These are phyloP conservation scores for Kokia cookei DNA, from an alignment of 441 rosid species.

Conservation along the genomic window DNA sequence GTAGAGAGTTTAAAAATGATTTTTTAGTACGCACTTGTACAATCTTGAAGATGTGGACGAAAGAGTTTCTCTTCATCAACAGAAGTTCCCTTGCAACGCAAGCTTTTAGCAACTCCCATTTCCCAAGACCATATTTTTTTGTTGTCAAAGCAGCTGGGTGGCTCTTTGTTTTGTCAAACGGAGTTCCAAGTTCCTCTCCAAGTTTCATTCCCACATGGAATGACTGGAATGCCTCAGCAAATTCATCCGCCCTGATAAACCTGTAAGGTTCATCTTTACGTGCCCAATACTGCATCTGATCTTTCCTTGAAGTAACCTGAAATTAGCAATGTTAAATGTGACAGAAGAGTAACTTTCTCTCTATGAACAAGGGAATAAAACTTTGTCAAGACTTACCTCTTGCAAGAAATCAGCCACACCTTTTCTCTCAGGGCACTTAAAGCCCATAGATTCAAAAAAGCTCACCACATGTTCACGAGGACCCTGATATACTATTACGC, in stretches of 20 bases:
- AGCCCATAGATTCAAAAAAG: slow-evolving; percentile 73
- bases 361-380: neutral
- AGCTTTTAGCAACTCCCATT: slow-evolving; percentile 62
- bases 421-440: slow-evolving; percentile 81
- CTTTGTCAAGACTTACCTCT: slow-evolving; percentile 28
- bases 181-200: slow-evolving; percentile 44
- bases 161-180: slow-evolving; percentile 56
- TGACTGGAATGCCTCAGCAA: slow-evolving; percentile 63
- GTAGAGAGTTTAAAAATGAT: neutral
- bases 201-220: slow-evolving; percentile 50
- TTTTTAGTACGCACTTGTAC: slow-evolving; percentile 37
- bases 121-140: slow-evolving; percentile 50
- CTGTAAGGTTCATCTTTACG: slow-evolving; percentile 48
- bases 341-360: neutral
- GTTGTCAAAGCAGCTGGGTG: slow-evolving; percentile 77
- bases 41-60: slow-evolving; percentile 74
- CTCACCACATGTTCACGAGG: slow-evolving; percentile 68
- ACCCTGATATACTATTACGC: slow-evolving; percentile 71
- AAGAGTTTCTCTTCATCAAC: slow-evolving; percentile 89
- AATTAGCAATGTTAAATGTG: neutral
- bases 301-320: slow-evolving; percentile 93
- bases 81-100: slow-evolving; percentile 58
- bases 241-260: slow-evolving; percentile 55
- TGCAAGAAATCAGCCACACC: slow-evolving; percentile 85
- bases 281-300: slow-evolving; percentile 80